Base-by-base conservation (phyloP, 1,284 basidiomycete species). In the Leccinum griseonigrum region DNA sequence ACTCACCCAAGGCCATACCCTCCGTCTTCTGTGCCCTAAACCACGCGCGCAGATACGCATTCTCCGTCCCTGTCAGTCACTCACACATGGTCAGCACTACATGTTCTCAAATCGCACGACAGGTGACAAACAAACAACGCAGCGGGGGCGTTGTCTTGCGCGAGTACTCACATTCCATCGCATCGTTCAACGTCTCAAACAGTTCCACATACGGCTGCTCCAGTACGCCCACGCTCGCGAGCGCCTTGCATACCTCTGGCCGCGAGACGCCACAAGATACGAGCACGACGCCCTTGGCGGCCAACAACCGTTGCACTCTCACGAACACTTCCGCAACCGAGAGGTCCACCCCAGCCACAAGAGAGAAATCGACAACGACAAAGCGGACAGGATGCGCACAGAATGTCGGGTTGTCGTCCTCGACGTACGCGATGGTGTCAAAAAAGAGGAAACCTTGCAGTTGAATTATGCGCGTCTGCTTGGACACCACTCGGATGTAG, bases 381-480 rank as follows among this genome's bases (percentile, higher is more conserved):
- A 98, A 99, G 1, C 94, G 88, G 46, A 98, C 88, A 0, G 95
- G 95, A 58, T 88, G 88, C 32, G 82, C 79, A 52, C 86, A 80
- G 89, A 95, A 97, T 13, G 84, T 79, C 0, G 88, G 85, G 6
- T 84, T 84, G 60, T 92, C 86, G 67, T 90, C 89, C 75, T 98
- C 95, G 61, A 97, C 94, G 51, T 88, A 81, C 0, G 90, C 83
- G 69, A 98, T 97, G 0, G 95, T 98, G 4, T 97, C 97, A 74
- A 99, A 99, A 83, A 98, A 99, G 40, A 99, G 80, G 78, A 94
- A 95, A 0, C 91, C 94, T 81, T 98, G 96, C 9, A 98, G 77
- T 66, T 92, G 89, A 69, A 98, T 81, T 59, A 98, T 88, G 34
- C 91, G 90, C 0, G 95, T 98, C 77, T 98, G 95, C 63, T 87